Evolutionary conservation across 345 rosid genomes (phyloP).

Genomic region (Eucalyptus tenuipes): DNA sequence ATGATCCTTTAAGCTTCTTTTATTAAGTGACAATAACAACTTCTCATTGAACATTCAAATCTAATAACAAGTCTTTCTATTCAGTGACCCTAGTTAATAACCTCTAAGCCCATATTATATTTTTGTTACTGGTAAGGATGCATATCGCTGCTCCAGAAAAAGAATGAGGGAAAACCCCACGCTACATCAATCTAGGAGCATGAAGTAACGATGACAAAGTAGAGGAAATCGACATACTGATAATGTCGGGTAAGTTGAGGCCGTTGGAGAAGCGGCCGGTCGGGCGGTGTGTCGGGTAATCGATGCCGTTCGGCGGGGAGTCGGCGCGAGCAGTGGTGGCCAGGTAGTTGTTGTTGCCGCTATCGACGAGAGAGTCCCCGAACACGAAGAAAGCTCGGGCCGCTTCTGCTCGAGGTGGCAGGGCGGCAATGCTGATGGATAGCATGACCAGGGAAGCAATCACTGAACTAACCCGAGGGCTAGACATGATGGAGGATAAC

Average conservation of each 20-base stretch:
- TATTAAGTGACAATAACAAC: background rate
- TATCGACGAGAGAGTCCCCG: constrained; percentile 46
- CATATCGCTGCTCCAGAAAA: background rate
- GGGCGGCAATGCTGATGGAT: background rate
- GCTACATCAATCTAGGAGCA: background rate
- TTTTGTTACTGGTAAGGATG: background rate
- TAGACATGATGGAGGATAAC: background rate
- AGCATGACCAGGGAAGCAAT: background rate
- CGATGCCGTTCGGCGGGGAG: constrained; percentile 36
- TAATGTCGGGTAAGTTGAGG: constrained; percentile 38
- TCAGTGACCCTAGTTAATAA: background rate
- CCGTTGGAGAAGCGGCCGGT: constrained; percentile 51
- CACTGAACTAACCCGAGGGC: background rate
- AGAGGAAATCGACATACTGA: constrained; percentile 6
- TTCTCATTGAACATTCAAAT: background rate
- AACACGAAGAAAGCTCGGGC: constrained; percentile 18
- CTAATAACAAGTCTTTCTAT: background rate
- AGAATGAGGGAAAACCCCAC: background rate
- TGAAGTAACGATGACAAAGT: background rate
- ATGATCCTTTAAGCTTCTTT: background rate
- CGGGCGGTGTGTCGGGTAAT: constrained; percentile 32
- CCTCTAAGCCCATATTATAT: background rate
- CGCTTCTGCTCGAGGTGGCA: background rate
- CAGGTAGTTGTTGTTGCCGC: constrained; percentile 49
- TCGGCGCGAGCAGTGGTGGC: constrained; percentile 40